Evolutionary conservation across 345 rosid species (phyloP).

Genomic region (Eucalyptus tenuipes): DNA sequence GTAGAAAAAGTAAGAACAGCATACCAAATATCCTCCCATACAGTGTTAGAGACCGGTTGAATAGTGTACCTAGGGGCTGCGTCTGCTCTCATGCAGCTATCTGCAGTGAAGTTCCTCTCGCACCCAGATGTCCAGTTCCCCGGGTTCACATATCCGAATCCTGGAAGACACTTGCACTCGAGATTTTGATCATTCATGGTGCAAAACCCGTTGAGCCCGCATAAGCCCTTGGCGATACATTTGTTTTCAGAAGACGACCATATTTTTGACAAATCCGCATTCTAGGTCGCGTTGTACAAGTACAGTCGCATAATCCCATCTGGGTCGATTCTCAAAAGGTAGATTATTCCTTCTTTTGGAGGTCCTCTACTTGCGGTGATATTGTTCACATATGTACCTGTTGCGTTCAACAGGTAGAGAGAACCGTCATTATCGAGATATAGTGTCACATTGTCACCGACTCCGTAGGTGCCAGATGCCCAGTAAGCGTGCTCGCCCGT

Average conservation of each 20-base stretch:
- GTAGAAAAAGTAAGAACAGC: neutral
- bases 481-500: neutral
- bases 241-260: too few species aligned
- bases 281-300: too few species aligned
- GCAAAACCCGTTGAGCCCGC: neutral
- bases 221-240: too few species aligned
- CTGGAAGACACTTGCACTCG: neutral
- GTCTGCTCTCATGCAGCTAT: neutral
- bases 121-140: slow-evolving; percentile 4
- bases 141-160: neutral
- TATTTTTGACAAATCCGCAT: too few species aligned
- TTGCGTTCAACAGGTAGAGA: neutral
- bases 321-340: neutral
- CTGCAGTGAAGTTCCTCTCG: neutral
- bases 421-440: slow-evolving; percentile 1
- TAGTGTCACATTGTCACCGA: neutral
- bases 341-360: neutral
- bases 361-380: neutral
- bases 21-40: neutral
- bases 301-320: too few species aligned
- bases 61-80: neutral
- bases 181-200: neutral
- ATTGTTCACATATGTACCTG: neutral
- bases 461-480: accelerated
- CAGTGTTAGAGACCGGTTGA: neutral